Evolutionary conservation across 805 yeast species (phyloP), one percentile per base, ranked within the genome.

Genomic region (Zygotorulaspora florentina): DNA sequence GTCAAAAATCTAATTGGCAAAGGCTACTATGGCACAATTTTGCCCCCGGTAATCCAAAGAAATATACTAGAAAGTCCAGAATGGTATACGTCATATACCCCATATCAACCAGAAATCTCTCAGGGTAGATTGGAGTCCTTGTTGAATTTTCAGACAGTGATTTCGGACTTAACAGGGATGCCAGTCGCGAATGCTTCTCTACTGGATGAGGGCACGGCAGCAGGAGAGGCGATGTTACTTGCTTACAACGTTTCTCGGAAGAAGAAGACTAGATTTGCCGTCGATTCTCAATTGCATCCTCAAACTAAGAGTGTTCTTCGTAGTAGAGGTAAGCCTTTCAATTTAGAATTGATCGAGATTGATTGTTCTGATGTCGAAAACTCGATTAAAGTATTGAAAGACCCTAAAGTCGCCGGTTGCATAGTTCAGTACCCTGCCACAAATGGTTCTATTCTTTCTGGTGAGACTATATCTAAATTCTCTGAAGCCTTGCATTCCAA

Each of bases 61-160:
- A 93, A 93, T 60, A 68, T 93, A 47, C 71, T 93, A 46, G 99
- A 93, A 67, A 80, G 84, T 50, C 99, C 99, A 5, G 96, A 89
- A 63, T 93, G 99, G 99, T 93, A 93, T 73, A 93, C 99, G 16
- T 88, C 97, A 1, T 93, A 93, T 66, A 93, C 99, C 18, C 99
- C 99, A 29, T 93, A 93, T 67, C 99, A 93, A 71, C 96, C 99
- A 0, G 99, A 93, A 66, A 90, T 93, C 47, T 85, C 96, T 1
- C 99, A 93, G 69, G 99, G 99, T 44, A 81, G 99, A 58, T 75
- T 93, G 57, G 96, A 91, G 69, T 81, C 93, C 17, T 72, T 93
- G 51, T 72, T 93, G 51, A 93, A 93, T 68, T 93, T 78, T 70
- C 99, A 93, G 70, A 93, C 99, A n/a, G 74, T 91, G 60, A 75